These are phyloP conservation scores for Trichoderma sp. DNA, from an alignment of 2,329 filamentous ascomycete species.

Conservation along the genomic window DNA sequence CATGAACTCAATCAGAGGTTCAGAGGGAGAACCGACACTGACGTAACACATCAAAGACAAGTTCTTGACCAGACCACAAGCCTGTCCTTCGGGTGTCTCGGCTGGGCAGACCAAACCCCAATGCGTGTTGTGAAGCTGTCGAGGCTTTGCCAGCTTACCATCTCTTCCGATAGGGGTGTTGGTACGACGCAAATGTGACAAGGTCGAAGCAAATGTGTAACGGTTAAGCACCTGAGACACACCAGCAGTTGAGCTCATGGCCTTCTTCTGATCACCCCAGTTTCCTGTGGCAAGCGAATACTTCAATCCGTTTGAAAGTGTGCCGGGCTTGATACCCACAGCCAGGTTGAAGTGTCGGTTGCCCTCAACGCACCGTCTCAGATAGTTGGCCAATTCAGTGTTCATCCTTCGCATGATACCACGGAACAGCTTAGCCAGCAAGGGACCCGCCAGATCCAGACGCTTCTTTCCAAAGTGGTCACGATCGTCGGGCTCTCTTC, in stretches of 20 bases:
- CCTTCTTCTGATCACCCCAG: slow-evolving; percentile 99
- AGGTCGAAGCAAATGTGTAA: slow-evolving; percentile 93
- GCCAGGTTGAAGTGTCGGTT: slow-evolving; percentile 87
- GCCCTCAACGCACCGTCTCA: slow-evolving; percentile 87
- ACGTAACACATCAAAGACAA: slow-evolving; percentile 97
- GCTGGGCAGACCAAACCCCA: slow-evolving; percentile 97
- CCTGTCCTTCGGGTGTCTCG: slow-evolving; percentile 96
- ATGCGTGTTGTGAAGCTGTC: slow-evolving; percentile 97
- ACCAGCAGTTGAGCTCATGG: slow-evolving; percentile 88
- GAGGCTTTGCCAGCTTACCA: slow-evolving; percentile 95
- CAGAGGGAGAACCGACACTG: slow-evolving; percentile 87
- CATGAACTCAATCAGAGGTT: slow-evolving; percentile 93
- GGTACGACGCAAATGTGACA: slow-evolving; percentile 94
- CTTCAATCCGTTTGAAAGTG: slow-evolving; percentile 89
- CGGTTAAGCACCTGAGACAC: slow-evolving; percentile 97
- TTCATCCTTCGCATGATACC: slow-evolving; percentile 88
- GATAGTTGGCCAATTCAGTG: slow-evolving; percentile 83
- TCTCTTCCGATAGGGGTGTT: slow-evolving; percentile 98
- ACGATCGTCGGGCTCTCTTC: slow-evolving; percentile 91
- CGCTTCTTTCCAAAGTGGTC: slow-evolving; percentile 99
- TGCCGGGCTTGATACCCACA: slow-evolving; percentile 85
- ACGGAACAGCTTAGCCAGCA: slow-evolving; percentile 95
- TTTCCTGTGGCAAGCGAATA: slow-evolving; percentile 97
- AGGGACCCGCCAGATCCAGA: slow-evolving; percentile 86
- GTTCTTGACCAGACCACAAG: slow-evolving; percentile 98